These are phyloP conservation scores for Golubevia sp. DNA, from an alignment of 1,284 basidiomycete species.

Conservation along the genomic window DNA sequence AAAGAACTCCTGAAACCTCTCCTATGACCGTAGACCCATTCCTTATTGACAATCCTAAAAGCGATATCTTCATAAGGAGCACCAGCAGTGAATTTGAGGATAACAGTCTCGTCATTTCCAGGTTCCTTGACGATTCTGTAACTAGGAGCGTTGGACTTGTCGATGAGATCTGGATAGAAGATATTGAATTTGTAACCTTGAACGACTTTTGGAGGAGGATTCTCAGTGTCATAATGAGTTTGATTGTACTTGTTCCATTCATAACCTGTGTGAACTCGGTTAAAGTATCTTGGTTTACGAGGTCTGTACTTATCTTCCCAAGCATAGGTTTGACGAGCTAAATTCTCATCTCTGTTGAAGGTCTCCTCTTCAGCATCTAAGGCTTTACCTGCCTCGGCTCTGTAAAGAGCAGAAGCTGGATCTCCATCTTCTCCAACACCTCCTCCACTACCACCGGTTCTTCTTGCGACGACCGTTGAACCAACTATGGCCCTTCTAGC, in stretches of 20 bases:
- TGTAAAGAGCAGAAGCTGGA: constrained; percentile 14
- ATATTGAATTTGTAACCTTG: constrained; percentile 66
- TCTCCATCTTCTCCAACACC: constrained; percentile 9
- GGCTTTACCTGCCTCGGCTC: constrained; percentile 38
- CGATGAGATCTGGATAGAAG: constrained; percentile 60
- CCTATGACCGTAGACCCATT: constrained; percentile 54
- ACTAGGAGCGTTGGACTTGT: constrained; percentile 49
- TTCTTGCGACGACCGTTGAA: constrained; percentile 31
- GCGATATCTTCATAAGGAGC: constrained; percentile 60
- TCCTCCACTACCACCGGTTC: constrained; percentile 1
- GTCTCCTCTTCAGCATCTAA: constrained; percentile 49
- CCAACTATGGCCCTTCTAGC: constrained; percentile 30
- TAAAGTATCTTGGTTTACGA: constrained; percentile 58
- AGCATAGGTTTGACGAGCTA: constrained; percentile 30
- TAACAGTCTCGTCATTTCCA: constrained; percentile 42
- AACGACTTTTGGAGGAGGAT: constrained; percentile 77
- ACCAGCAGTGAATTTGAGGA: constrained; percentile 51
- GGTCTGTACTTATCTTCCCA: constrained; percentile 59
- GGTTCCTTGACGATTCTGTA: constrained; percentile 41
- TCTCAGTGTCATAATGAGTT: constrained; percentile 58
- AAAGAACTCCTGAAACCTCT: constrained; percentile 54
- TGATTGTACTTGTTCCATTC: constrained; percentile 62
- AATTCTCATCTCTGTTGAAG: constrained; percentile 36
- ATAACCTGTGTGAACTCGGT: constrained; percentile 58
- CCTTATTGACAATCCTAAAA: constrained; percentile 54